Percentiles rank a stretch among this genome's conserved stretches.
These are phyloP conservation scores for Pseudogymnoascus sp. DNA, from an alignment of 2,329 filamentous ascomycete genomes.

Conservation along the genomic window DNA sequence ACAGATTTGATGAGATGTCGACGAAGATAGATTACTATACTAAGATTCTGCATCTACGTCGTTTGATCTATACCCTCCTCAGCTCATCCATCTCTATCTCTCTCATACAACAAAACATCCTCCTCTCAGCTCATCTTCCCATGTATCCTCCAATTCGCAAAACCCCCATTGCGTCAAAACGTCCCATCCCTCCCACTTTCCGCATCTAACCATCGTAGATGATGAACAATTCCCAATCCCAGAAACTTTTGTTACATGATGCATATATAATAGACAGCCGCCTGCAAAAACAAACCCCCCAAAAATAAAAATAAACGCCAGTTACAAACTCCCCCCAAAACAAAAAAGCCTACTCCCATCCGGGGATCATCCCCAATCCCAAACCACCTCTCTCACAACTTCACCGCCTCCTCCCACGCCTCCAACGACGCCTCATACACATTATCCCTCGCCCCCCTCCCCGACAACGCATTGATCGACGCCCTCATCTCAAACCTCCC, in stretches of 20 bases:
- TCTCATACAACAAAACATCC: too few relatives aligned
- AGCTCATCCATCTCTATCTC: background rate
- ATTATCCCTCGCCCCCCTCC: background rate
- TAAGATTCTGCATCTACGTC: background rate
- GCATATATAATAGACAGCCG: background rate
- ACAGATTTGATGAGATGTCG: too few relatives aligned
- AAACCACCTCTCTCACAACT: background rate
- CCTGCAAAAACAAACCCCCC: too few relatives aligned
- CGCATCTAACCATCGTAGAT: background rate
- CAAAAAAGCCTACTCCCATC: too few relatives aligned
- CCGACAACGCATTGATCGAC: constrained; percentile 15
- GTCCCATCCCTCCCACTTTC: background rate
- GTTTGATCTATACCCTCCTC: background rate
- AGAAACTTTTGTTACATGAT: background rate
- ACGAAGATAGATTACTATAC: background rate
- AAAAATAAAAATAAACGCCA: too few relatives aligned
- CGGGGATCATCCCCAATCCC: background rate
- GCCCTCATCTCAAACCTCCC: constrained; percentile 19
- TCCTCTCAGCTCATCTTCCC: too few relatives aligned
- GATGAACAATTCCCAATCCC: background rate
- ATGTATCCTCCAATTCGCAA: too few relatives aligned
- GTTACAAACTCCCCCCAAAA: too few relatives aligned
- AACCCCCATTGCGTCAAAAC: background rate
- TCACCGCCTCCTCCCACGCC: background rate
- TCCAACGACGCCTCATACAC: background rate